Base-by-base conservation (phyloP, 257 asterid genomes). In the Lithospermum erythrorhizon region DNA sequence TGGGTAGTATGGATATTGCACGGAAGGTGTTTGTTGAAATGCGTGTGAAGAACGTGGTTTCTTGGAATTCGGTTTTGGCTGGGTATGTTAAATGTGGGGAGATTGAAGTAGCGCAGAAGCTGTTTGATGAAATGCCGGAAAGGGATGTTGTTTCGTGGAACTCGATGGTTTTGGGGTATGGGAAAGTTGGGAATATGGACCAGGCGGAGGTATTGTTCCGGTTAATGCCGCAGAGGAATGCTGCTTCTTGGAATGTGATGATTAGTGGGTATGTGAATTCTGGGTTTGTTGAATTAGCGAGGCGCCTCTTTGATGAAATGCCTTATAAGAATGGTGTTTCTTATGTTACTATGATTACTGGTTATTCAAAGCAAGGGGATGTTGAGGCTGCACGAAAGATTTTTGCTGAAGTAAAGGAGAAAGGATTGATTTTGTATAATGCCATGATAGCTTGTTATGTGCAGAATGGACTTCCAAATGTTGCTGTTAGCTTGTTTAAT, bases 391-490 rank as follows among this genome's bases (percentile, higher is more conserved):
- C 98, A 8, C 70, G 63, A 57, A 76, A 79, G 69, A 70, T 91
- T 47, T 86, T 72, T 64, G 70, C 68, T 62, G 70, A 71, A 58
- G 67, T 72, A 37, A 18, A 19, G 20, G 77, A 68, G 62, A 90
- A 79, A 65, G 86, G 77, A 52, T 73, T 47, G 62, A 65, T 79
- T 32, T 51, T 75, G 58, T 91, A 79, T 45, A 91, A 84, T 51
- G 85, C 98, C 30, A 91, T 88, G 95, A 81, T 88, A 48, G 70
- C 95, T 4, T 88, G 95, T 74, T 86, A 77, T 54, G 90, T 94
- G 18, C 85, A 78, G 67, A 88, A 91, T 53, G 79, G 81, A 58
- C 61, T 65, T 55, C 82, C 95, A 5, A 79, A 80, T 67, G 94
- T 88, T 70, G 96, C 98, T 5, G 54, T 88, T 74, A 62, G 57